Conservation (phyloP, 768 basidiomycete species). For the Rubroboletus satanas region DNA sequence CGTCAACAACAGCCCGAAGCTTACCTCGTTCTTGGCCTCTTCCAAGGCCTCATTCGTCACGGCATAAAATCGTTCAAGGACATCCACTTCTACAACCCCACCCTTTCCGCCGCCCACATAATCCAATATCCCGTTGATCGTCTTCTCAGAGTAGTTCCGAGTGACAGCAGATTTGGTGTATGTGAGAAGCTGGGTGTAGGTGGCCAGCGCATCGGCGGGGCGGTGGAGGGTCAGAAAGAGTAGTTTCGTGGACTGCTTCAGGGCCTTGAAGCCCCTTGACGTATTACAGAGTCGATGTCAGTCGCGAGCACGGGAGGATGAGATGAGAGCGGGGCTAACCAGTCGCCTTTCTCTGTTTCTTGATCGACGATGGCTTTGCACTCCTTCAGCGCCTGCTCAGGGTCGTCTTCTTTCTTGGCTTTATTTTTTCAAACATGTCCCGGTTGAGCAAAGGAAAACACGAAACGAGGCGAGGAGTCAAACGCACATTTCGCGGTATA, state of each 20-base stretch:
- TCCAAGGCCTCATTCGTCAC: conserved; percentile 84
- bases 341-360: conserved; percentile 92
- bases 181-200: conserved; percentile 81
- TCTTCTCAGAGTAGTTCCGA: conserved; percentile 95
- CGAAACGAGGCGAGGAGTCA: neutral
- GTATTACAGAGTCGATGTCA: neutral
- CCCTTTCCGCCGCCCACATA: conserved; percentile 92
- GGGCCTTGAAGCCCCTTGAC: conserved; percentile 93
- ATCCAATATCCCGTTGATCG: conserved; percentile 96
- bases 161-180: conserved; percentile 97
- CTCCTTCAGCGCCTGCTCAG: conserved; percentile 87
- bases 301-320: neutral
- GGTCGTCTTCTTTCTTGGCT: conserved; percentile 91
- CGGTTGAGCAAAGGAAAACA: neutral
- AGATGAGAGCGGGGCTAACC: conserved; percentile 46
- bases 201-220: conserved; percentile 79
- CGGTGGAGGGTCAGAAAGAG: conserved; percentile 76
- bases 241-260: conserved; percentile 96
- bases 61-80: conserved; percentile 94
- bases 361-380: conserved; percentile 85
- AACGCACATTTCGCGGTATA: conserved; percentile 91
- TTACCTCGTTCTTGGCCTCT: conserved; percentile 94
- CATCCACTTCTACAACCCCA: conserved; percentile 73
- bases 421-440: conserved; percentile 26
- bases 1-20: conserved; percentile 9